Evolutionary conservation across 2,329 filamentous ascomycete species (phyloP).

Genomic region (Alternaria sp.): DNA sequence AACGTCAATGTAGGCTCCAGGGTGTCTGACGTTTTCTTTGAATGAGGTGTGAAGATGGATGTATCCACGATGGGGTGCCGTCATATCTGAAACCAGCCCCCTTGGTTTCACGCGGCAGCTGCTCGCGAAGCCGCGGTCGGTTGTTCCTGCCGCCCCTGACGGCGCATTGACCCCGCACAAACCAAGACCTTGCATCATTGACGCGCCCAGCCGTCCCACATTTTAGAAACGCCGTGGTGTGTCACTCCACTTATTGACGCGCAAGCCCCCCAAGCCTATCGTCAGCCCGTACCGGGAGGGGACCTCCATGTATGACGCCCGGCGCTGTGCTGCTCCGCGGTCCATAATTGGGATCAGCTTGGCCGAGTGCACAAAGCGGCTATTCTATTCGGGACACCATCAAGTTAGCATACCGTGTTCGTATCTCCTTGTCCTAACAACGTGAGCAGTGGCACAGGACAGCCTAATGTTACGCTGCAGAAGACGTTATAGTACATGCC

Average conservation of each 20-base stretch:
- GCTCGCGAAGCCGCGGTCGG: neutral
- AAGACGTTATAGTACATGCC: no score
- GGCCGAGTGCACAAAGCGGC: constrained; percentile 1
- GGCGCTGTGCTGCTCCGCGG: neutral
- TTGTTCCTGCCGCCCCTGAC: neutral
- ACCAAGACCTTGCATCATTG: neutral
- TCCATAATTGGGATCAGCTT: constrained; percentile 7
- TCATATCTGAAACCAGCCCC: neutral
- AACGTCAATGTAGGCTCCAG: neutral
- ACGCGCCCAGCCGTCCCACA: neutral
- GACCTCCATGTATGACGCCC: neutral
- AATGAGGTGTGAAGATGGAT: neutral
- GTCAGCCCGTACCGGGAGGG: constrained; percentile 1
- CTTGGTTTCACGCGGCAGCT: neutral
- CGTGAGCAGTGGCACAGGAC: neutral
- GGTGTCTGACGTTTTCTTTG: neutral
- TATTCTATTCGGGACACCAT: neutral
- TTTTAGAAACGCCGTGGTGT: constrained; percentile 9
- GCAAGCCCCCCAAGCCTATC: constrained; percentile 7
- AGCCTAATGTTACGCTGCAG: no score
- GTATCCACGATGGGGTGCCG: neutral
- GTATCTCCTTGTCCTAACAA: neutral
- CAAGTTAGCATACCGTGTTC: neutral
- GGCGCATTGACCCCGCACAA: constrained; percentile 1
- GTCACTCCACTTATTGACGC: constrained; percentile 14